These are phyloP conservation scores for Populus deltoides DNA, from an alignment of 345 rosid genomes.

Conservation along the genomic window DNA sequence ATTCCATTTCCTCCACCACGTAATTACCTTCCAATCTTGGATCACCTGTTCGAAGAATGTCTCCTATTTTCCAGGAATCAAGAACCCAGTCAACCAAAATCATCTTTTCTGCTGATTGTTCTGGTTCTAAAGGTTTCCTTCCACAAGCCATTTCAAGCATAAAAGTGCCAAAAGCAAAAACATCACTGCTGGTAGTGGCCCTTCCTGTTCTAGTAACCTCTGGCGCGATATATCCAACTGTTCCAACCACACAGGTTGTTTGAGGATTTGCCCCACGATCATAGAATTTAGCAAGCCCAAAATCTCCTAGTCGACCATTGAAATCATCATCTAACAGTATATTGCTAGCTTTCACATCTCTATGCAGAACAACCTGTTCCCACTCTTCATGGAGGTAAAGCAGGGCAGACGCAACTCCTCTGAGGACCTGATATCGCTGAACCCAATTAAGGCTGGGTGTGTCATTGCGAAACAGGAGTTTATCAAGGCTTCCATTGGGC, in stretches of 20 bases:
- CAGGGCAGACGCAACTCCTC: slow-evolving; percentile 1
- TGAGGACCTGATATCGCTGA: neutral
- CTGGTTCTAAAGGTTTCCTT: neutral
- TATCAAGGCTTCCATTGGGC: slow-evolving; percentile 3
- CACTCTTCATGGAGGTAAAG: slow-evolving; percentile 9
- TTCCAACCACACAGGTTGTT: slow-evolving; percentile 5
- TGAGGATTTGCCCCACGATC: neutral
- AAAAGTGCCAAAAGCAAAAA: neutral
- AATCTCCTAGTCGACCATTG: slow-evolving; percentile 1
- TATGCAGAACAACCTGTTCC: slow-evolving; percentile 9
- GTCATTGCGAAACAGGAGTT: neutral
- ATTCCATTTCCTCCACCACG: neutral
- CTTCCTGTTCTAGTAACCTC: slow-evolving; percentile 1
- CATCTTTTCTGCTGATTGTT: neutral
- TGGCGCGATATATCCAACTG: slow-evolving; percentile 3
- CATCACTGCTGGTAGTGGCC: slow-evolving; percentile 9
- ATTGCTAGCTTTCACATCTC: slow-evolving; percentile 11
- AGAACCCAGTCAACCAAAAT: neutral
- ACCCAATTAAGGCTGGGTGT: neutral
- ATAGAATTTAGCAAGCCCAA: slow-evolving; percentile 3
- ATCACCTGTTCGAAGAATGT: neutral
- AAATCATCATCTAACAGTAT: slow-evolving; percentile 2
- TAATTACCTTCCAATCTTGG: neutral
- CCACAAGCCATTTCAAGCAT: slow-evolving; percentile 8
- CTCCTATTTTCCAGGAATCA: neutral